A percentile compares a stretch with the other conserved stretches of the same genome.
These are phyloP conservation scores for Candida awuae DNA, from an alignment of 805 yeast genomes.

Conservation along the genomic window DNA sequence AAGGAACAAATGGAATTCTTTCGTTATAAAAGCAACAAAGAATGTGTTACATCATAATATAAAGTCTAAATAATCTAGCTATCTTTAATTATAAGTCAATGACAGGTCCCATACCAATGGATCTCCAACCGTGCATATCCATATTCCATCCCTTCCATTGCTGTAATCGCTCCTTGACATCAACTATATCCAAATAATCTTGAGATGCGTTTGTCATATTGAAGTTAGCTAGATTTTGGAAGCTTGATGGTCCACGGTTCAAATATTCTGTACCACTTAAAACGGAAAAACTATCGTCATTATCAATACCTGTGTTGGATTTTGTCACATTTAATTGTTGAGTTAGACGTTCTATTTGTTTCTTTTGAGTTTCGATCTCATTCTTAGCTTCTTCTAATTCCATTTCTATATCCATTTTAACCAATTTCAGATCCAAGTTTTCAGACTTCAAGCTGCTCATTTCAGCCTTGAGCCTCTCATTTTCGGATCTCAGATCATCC, in stretches of 20 bases:
- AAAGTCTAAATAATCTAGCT: neutral
- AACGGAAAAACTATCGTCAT: constrained; percentile 16
- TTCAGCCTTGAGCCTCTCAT: constrained; percentile 14
- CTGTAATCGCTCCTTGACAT: constrained; percentile 48
- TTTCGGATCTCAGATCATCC: constrained; percentile 25
- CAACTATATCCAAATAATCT: constrained; percentile 41
- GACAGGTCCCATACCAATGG: constrained; percentile 57
- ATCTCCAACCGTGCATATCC: constrained; percentile 80
- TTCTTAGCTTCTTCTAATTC: constrained; percentile 32
- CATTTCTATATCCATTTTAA: constrained; percentile 28
- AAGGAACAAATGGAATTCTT: too few species aligned
- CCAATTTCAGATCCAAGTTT: constrained; percentile 21
- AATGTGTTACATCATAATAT: neutral
- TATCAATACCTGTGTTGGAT: constrained; percentile 27
- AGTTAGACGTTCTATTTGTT: constrained; percentile 16
- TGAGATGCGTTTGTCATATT: constrained; percentile 18
- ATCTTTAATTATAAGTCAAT: constrained; percentile 29
- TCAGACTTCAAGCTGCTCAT: constrained; percentile 15
- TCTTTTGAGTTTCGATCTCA: constrained; percentile 28
- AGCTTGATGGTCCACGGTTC: constrained; percentile 16
- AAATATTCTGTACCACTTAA: constrained; percentile 15
- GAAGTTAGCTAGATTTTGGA: constrained; percentile 20
- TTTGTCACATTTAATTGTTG: constrained; percentile 20
- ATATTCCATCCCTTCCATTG: constrained; percentile 82
- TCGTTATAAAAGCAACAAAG: too few species aligned